Percentiles rank a stretch among this genome's conserved stretches.
Conservation (phyloP, 495 filamentous ascomycete species). For the Pseudotulostoma volvatum region DNA sequence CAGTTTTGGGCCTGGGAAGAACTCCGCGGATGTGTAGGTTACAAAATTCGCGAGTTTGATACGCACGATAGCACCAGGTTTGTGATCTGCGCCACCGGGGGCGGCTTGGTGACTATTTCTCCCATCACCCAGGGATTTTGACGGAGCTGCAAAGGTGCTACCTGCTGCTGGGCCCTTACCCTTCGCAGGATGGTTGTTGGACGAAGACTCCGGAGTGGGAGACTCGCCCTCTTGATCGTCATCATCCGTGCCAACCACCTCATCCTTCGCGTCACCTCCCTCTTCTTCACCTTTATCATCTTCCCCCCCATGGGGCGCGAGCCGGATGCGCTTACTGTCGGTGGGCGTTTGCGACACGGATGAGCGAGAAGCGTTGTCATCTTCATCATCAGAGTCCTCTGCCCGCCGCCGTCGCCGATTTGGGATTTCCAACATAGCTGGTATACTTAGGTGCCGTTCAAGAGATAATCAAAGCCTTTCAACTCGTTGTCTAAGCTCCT, state of each 20-base stretch:
- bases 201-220: no score
- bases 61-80: conserved; percentile 78
- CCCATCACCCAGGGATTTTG: neutral
- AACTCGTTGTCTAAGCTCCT: no score
- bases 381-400: conserved; percentile 11
- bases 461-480: no score
- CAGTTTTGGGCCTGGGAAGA: conserved; percentile 74
- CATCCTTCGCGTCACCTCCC: conserved; percentile 3
- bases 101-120: neutral
- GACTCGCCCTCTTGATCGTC: conserved; percentile 4
- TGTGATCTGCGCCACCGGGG: conserved; percentile 22
- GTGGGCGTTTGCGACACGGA: conserved; percentile 7
- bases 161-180: neutral
- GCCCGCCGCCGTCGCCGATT: conserved; percentile 9
- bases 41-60: conserved; percentile 86
- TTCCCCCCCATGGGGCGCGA: conserved; percentile 11
- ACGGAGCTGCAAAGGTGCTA: conserved; percentile 1
- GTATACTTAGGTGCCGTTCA: no score
- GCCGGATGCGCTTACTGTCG: conserved; percentile 20
- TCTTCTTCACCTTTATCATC: conserved; percentile 4
- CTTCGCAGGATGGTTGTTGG: no score
- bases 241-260: conserved; percentile 2
- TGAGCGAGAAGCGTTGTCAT: conserved; percentile 11
- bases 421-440: no score
- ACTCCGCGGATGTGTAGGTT: conserved; percentile 81